Conservation (phyloP, 2,329 filamentous ascomycete species). For the Chrysosporium keratinophilum region DNA sequence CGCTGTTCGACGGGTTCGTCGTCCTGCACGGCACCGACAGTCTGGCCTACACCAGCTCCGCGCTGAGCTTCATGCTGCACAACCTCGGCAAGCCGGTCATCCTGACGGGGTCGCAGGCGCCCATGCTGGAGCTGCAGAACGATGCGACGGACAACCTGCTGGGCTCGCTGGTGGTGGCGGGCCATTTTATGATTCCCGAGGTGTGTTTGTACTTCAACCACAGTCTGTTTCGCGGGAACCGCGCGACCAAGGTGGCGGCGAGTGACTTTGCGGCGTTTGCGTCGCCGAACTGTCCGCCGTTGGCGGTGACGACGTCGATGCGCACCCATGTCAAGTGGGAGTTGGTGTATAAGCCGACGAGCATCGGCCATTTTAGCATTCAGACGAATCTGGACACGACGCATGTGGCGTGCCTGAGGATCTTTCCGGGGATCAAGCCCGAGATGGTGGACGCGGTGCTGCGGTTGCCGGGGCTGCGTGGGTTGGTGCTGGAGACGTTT, state of each 20-base stretch:
- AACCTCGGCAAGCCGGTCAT: constrained; percentile 87
- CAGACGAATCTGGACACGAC: constrained; percentile 68
- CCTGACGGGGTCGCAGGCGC: constrained; percentile 70
- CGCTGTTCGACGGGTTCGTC: constrained; percentile 80
- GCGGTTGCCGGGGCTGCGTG: constrained; percentile 61
- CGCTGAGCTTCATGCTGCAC: constrained; percentile 84
- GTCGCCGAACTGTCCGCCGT: constrained; percentile 72
- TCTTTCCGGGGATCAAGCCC: constrained; percentile 89
- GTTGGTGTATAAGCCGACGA: constrained; percentile 61
- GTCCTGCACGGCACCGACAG: constrained; percentile 87
- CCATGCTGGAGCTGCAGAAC: constrained; percentile 81
- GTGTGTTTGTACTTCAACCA: constrained; percentile 92
- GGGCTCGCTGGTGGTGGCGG: constrained; percentile 77
- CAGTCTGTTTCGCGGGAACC: constrained; percentile 77
- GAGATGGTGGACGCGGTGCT: constrained; percentile 84
- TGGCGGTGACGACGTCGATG: constrained; percentile 71
- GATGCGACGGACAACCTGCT: constrained; percentile 87
- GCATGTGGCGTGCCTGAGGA: constrained; percentile 79
- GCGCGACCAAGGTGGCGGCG: constrained; percentile 77
- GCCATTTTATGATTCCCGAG: constrained; percentile 85
- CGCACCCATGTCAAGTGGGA: constrained; percentile 74
- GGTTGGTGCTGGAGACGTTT: constrained; percentile 82
- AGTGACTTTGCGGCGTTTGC: constrained; percentile 80
- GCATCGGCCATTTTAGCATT: constrained; percentile 63
- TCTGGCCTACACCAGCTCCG: constrained; percentile 77